Percentiles rank a stretch among this genome's conserved stretches.
phyloP scores from a whole-genome alignment of 805 yeast species.

The Sugiyamaella americana region DNA sequence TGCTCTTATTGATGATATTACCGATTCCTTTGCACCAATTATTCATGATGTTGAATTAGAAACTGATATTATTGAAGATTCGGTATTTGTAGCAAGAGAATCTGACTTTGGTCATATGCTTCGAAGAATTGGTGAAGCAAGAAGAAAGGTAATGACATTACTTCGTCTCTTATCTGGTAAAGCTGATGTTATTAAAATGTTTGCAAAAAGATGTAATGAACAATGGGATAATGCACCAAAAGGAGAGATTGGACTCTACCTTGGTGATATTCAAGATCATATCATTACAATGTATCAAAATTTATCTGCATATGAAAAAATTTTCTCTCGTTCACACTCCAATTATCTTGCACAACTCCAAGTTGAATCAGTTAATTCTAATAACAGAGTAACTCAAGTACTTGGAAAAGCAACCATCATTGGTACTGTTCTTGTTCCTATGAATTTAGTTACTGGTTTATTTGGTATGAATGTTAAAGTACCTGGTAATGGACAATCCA shows the following conservation, averaged over 20 bases:
- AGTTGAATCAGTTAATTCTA: constrained; percentile 83
- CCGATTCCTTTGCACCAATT: constrained; percentile 59
- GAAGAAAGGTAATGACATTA: constrained; percentile 87
- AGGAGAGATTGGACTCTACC: constrained; percentile 83
- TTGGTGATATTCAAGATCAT: constrained; percentile 97
- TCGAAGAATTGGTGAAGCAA: constrained; percentile 76
- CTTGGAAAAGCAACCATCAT: constrained; percentile 82
- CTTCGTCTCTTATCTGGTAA: constrained; percentile 86
- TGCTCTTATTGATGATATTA: constrained; percentile 59
- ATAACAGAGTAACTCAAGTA: constrained; percentile 78
- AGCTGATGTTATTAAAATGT: constrained; percentile 94
- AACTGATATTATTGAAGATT: constrained; percentile 65
- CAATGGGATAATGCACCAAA: constrained; percentile 55
- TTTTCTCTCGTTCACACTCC: constrained; percentile 84
- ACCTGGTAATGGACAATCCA: constrained; percentile 55
- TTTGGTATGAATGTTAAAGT: constrained; percentile 94
- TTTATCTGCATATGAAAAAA: constrained; percentile 83
- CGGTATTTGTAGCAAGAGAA: constrained; percentile 75
- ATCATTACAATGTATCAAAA: constrained; percentile 94
- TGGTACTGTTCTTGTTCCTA: constrained; percentile 86
- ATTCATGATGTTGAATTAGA: constrained; percentile 53
- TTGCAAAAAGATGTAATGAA: constrained; percentile 91
- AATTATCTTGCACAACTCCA: constrained; percentile 91
- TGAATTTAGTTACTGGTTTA: constrained; percentile 83
- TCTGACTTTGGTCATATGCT: constrained; percentile 70